Evolutionary conservation across 331 rosid species (phyloP).

Genomic region (Pyrus hybrid): DNA sequence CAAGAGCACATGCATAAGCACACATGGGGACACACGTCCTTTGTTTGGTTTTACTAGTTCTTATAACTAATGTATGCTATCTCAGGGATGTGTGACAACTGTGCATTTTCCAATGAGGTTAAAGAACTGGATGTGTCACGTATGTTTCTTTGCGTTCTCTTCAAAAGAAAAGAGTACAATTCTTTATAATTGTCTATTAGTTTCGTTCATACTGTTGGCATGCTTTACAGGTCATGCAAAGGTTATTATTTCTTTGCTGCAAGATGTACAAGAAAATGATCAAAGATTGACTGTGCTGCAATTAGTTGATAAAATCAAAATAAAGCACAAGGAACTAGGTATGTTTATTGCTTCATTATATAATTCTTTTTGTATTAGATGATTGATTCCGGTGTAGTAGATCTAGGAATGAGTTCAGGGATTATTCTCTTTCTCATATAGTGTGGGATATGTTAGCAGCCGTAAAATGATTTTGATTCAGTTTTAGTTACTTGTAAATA

Average conservation of each 20-base stretch:
- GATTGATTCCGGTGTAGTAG: background rate
- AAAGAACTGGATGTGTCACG: slow-evolving; percentile 69
- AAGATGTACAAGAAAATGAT: slow-evolving; percentile 60
- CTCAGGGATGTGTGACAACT: slow-evolving; percentile 92
- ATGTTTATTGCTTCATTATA: slow-evolving; percentile 8
- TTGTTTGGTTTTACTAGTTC: background rate
- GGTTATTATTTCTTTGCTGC: slow-evolving; percentile 64
- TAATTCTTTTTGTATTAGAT: background rate
- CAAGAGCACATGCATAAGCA: background rate
- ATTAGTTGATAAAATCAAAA: slow-evolving; percentile 71
- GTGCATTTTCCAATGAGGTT: slow-evolving; percentile 68
- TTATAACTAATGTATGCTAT: slow-evolving; percentile 7
- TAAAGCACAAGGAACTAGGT: slow-evolving; percentile 74
- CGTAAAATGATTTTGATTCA: too few species aligned
- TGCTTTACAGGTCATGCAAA: slow-evolving; percentile 67
- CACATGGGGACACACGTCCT: background rate
- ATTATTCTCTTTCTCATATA: too few species aligned
- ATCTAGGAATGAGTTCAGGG: too few species aligned
- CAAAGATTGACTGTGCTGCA: slow-evolving; percentile 84
- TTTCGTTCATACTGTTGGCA: slow-evolving; percentile 4
- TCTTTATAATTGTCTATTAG: background rate
- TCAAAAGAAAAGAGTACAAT: background rate
- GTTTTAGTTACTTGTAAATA: too few species aligned
- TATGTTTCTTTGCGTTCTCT: slow-evolving; percentile 33
- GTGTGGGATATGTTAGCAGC: too few species aligned